These are phyloP conservation scores for Exophiala mesophila DNA, from an alignment of 2,329 filamentous ascomycete species.

Conservation along the genomic window DNA sequence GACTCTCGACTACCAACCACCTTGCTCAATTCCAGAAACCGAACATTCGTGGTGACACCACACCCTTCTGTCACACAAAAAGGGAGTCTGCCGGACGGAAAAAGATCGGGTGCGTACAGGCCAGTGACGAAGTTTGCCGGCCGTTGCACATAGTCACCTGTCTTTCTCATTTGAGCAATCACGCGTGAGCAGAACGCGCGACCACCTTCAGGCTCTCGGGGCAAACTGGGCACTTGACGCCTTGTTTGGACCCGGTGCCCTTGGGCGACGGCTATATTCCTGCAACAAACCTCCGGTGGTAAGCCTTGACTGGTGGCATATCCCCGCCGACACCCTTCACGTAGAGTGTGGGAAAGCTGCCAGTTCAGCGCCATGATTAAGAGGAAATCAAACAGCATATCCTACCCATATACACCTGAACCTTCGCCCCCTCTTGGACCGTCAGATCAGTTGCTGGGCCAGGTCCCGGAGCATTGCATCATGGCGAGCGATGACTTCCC, in stretches of 20 bases:
- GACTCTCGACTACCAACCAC: too few species aligned
- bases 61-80: conserved; percentile 21
- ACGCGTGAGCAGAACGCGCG: too few species aligned
- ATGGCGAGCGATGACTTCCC: conserved; percentile 38
- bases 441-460: conserved; percentile 36
- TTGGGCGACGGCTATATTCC: neutral
- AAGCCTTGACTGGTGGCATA: too few species aligned
- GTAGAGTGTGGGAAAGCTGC: neutral
- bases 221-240: neutral
- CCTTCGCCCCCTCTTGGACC: conserved; percentile 44
- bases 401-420: conserved; percentile 34
- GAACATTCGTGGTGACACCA: conserved; percentile 14
- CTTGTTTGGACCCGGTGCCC: neutral
- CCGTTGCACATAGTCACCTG: too few species aligned
- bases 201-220: neutral
- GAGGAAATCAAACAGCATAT: conserved; percentile 28
- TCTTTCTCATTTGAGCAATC: neutral
- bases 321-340: neutral
- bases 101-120: too few species aligned
- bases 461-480: conserved; percentile 38
- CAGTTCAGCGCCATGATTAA: conserved; percentile 27
- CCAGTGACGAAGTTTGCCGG: too few species aligned
- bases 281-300: too few species aligned
- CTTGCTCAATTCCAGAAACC: too few species aligned
- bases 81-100: conserved; percentile 7